Evolutionary conservation across 305 asterid species (phyloP), one percentile per base, ranked within the genome.

Genomic region (Fraxinus ornus): DNA sequence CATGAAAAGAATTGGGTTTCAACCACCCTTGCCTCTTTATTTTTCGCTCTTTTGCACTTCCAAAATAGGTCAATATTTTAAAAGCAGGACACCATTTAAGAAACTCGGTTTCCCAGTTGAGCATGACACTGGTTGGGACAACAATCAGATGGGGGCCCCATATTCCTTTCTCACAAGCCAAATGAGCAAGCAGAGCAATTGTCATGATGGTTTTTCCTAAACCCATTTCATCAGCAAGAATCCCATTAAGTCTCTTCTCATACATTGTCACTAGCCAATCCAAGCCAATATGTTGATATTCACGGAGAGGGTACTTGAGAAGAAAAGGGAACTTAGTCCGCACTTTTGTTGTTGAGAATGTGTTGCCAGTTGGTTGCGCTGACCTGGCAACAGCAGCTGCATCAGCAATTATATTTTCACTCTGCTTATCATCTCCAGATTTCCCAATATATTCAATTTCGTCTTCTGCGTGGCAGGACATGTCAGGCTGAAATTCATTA

Each of bases 101-200:
- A 89, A 97, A 95, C 90, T 97, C 99, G 2, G 99, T 97, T 87
- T 97, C 98, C 99, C 99, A 97, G 89, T 97, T 97, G 84, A 97
- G 98, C 99, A 97, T 93, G 87, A 97, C 99, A 85, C 99, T 97
- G 60, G 99, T 97, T 36, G 99, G 99, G 79, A 97, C 99, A 71
- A 97, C 99, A 87, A 97, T 97, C 84, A 97, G 97, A 91, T 97
- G 99, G 73, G 98, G 98, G 64, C 97, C 99, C 99, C 99, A 97
- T 68, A 97, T 93, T 81, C 99, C 99, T 83, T 93, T 97, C 83
- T 95, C 98, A 83, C 94, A 89, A 79, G 99, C 99, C 75, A 97
- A 88, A 86, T 97, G 99, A 86, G 98, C 98, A 87, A 97, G 99
- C 83, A 97, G 90, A 35, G 99, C 94, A 83, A 97, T 97, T 73